Percentiles rank a stretch among this genome's conserved stretches.
Evolutionary conservation across 805 yeast genomes (phyloP).

Genomic region (Myxozyma melibiosi): DNA sequence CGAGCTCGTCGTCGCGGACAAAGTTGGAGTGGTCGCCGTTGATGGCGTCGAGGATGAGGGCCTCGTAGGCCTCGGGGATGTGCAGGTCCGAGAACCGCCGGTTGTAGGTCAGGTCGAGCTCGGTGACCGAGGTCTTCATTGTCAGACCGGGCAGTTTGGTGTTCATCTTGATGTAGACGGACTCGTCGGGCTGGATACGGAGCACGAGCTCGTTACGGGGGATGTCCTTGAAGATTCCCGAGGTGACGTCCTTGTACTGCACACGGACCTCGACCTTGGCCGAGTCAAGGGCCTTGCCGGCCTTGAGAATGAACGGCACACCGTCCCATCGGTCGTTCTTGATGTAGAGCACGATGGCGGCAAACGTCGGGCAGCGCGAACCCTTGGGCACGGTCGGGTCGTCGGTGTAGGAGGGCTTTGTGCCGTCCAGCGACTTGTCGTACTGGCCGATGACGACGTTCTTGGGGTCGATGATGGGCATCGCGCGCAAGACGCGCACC

Average conservation of each 20-base stretch:
- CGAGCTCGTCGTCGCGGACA: constrained; percentile 97
- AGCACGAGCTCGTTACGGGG: constrained; percentile 92
- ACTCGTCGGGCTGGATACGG: constrained; percentile 93
- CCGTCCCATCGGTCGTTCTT: constrained; percentile 98
- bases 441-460: constrained; percentile 89
- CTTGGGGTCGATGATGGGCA: constrained; percentile 63
- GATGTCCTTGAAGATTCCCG: constrained; percentile 77
- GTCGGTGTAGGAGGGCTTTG: constrained; percentile 87
- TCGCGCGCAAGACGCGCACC: constrained; percentile 85
- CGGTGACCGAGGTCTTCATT: constrained; percentile 79
- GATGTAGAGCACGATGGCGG: constrained; percentile 78
- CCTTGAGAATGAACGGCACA: constrained; percentile 92
- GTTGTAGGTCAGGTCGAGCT: constrained; percentile 84
- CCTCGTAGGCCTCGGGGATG: constrained; percentile 98
- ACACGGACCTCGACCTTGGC: constrained; percentile 93
- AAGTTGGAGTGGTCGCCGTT: constrained; percentile 95
- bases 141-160: constrained; percentile 91
- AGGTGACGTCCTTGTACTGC: constrained; percentile 84
- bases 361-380: constrained; percentile 89
- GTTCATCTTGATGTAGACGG: constrained; percentile 89
- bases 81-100: constrained; percentile 81
- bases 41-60: constrained; percentile 86
- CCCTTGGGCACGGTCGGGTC: constrained; percentile 83
- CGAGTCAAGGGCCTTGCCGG: constrained; percentile 92
- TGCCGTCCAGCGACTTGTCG: constrained; percentile 77